A percentile compares a stretch with the other conserved stretches of the same genome.
phyloP scores from a whole-genome alignment of 805 yeast species.

The Zygoascus flipseniorum region DNA sequence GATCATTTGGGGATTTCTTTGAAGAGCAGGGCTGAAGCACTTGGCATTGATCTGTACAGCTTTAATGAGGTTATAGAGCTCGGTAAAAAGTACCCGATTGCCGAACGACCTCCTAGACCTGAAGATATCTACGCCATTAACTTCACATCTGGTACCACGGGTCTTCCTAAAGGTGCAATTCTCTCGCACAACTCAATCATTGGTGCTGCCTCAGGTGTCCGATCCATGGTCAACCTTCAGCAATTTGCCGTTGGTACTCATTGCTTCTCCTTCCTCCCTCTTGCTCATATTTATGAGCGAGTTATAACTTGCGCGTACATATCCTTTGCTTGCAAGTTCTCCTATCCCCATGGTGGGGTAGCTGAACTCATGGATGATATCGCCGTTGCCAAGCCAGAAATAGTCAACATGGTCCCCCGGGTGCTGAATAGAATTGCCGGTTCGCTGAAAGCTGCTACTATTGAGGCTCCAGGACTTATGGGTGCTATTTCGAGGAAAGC shows the following conservation, averaged over 20 bases:
- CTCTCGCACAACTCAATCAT: conserved; percentile 41
- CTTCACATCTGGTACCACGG: conserved; percentile 72
- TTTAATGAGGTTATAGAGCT: conserved; percentile 35
- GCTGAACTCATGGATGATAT: conserved; percentile 54
- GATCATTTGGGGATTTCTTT: conserved; percentile 33
- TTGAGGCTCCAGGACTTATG: conserved; percentile 37
- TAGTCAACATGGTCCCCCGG: conserved; percentile 54
- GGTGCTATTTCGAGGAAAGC: conserved; percentile 35
- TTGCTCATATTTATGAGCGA: conserved; percentile 53
- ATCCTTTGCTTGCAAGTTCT: conserved; percentile 41
- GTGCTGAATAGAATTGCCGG: conserved; percentile 54
- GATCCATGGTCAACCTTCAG: background rate
- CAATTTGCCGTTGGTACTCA: conserved; percentile 15
- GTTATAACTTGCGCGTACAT: conserved; percentile 36
- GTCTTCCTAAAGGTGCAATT: conserved; percentile 73
- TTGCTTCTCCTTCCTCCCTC: conserved; percentile 35
- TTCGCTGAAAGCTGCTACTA: conserved; percentile 44
- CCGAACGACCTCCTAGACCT: conserved; percentile 42
- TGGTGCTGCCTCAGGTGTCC: conserved; percentile 25
- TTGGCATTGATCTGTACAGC: conserved; percentile 32
- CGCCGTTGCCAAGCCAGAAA: conserved; percentile 44
- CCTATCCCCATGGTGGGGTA: conserved; percentile 47
- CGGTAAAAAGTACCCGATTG: conserved; percentile 40
- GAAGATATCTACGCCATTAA: conserved; percentile 54
- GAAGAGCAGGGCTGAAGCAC: conserved; percentile 20